phyloP scores from a whole-genome alignment of 73 alveolate genomes.

The Paraurostyla sp. region DNA sequence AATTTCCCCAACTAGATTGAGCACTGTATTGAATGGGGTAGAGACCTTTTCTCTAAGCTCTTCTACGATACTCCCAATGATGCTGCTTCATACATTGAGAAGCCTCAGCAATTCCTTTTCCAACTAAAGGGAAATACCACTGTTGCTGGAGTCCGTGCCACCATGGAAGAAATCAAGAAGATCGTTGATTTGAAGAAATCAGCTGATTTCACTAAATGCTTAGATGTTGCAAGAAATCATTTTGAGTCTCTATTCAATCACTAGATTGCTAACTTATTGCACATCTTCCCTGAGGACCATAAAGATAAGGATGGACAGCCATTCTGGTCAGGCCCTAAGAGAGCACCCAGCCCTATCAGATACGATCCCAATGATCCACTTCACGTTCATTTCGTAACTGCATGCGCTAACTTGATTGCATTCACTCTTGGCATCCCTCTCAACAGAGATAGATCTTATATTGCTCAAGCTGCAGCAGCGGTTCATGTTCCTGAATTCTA shows the following conservation, averaged over 20 bases:
- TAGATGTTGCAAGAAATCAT: constrained; percentile 82
- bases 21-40: constrained; percentile 99
- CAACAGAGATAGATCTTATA: constrained; percentile 74
- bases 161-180: constrained; percentile 85
- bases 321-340: constrained; percentile 99
- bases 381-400: constrained; percentile 83
- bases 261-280: constrained; percentile 89
- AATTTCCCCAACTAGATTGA: constrained; percentile 99
- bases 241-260: constrained; percentile 86
- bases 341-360: constrained; percentile 95
- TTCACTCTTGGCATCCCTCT: constrained; percentile 83
- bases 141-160: constrained; percentile 81
- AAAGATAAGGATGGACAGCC: constrained; percentile 94
- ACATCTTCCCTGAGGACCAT: constrained; percentile 98
- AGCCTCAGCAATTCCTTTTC: constrained; percentile 81
- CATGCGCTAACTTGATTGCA: constrained; percentile 91
- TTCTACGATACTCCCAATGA: constrained; percentile 97
- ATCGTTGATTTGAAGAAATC: constrained; percentile 75
- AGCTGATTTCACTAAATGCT: constrained; percentile 84
- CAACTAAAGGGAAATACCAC: constrained; percentile 77
- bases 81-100: constrained; percentile 84
- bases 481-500: constrained; percentile 83
- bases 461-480: constrained; percentile 81
- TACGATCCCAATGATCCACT: constrained; percentile 85
- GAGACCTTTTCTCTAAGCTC: constrained; percentile 96